Evolutionary conservation across 495 filamentous ascomycete species (phyloP).

Genomic region (Chaetomium fimeti): DNA sequence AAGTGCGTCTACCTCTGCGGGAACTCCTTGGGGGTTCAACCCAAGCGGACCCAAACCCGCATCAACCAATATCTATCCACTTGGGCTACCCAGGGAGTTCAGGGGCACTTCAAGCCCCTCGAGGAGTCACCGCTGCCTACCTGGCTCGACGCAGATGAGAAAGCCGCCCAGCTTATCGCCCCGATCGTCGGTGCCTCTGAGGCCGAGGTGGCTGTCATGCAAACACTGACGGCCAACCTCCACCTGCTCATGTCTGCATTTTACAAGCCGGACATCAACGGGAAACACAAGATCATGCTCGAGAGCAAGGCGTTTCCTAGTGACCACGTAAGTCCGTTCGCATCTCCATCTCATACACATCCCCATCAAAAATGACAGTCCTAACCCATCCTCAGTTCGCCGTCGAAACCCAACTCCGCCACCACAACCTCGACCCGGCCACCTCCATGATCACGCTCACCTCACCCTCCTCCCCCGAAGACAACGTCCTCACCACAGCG

Average conservation of each 20-base stretch:
- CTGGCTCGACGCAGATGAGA: conserved; percentile 78
- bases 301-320: conserved; percentile 94
- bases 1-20: conserved; percentile 85
- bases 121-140: conserved; percentile 69
- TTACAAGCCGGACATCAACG: conserved; percentile 70
- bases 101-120: conserved; percentile 86
- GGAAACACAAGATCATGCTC: conserved; percentile 83
- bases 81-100: conserved; percentile 92
- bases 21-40: conserved; percentile 94
- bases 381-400: conserved; percentile 60
- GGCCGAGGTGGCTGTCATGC: conserved; percentile 88
- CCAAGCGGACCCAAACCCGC: conserved; percentile 64
- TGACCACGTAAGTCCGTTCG: conserved; percentile 63
- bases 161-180: conserved; percentile 70
- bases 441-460: conserved; percentile 75
- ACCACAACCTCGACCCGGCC: conserved; percentile 67
- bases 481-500: conserved; percentile 61
- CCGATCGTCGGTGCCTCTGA: conserved; percentile 79
- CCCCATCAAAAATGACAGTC: background rate
- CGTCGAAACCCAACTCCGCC: conserved; percentile 79
- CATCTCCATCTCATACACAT: background rate
- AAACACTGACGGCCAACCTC: conserved; percentile 86
- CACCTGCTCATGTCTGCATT: conserved; percentile 91
- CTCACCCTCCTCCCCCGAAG: conserved; percentile 50
- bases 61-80: conserved; percentile 76